Base-by-base conservation (phyloP, 2,329 filamentous ascomycete genomes). In the Apiospora pterosperma region DNA sequence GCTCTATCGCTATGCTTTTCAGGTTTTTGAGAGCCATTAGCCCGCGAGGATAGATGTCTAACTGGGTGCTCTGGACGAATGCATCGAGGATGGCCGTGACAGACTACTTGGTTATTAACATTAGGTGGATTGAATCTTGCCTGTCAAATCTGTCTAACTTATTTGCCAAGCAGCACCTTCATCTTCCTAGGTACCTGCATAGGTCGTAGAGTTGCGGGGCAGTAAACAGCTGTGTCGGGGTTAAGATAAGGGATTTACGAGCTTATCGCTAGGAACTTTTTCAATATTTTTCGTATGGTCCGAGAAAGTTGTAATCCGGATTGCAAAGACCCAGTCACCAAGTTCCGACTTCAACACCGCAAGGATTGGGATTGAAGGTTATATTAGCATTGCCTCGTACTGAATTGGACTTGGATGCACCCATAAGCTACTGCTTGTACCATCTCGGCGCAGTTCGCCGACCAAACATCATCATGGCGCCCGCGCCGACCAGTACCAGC, bases 401-500 rank as follows among this genome's bases (percentile, higher is more conserved):
- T 34, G 48, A 8, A 34, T 55, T 55, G 48, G n/a, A 12, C 11
- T 55, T 16, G 48, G 28, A 31, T n/a, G 48, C 28, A 34, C 34
- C 6, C 16, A 34, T 55, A n/a, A 55, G 48, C 48, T 34, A n/a
- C 48, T 55, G 48, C 48, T 34, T 34, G 48, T 34, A 55, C 3
- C 25, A 55, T 55, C 28, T 55, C 48, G 48, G 48, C 48, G 48
- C 48, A 55, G 16, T 55, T 55, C 48, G 48, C 48, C 28, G 5
- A 55, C 48, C 8, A 28, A 28, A n/a, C 19, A 31, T 55, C 48
- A 55, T n/a, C 69, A 90, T 89, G 87, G 81, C 82, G 67, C 83
- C 82, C 65, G 77, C 82, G 69, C 77, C 83, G 69, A 92, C 90
- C 66, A 82, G 83, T 66, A 92, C 89, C 63, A 82, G 87, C 76